A percentile compares a stretch with the other conserved stretches of the same genome.
phyloP scores from a whole-genome alignment of 768 basidiomycete species.

The Tulasnella sp. region DNA sequence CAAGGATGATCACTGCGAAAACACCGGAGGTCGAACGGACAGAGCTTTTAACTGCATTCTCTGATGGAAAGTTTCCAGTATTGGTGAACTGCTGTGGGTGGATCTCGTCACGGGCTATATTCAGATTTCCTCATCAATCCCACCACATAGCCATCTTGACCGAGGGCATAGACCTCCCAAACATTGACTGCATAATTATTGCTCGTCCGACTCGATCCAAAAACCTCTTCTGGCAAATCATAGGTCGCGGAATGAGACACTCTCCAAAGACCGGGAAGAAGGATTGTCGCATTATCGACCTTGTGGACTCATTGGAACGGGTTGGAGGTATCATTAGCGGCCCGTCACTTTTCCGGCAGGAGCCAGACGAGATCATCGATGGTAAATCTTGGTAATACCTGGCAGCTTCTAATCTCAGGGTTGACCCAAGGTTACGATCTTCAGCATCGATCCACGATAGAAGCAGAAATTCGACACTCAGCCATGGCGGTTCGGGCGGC shows the following conservation, averaged over 20 bases:
- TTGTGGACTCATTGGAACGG: constrained; percentile 71
- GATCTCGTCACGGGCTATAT: too few species aligned
- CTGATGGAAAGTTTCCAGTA: constrained; percentile 70
- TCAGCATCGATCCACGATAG: too few species aligned
- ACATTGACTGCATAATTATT: constrained; percentile 85
- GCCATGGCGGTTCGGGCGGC: too few species aligned
- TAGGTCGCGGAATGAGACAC: constrained; percentile 86
- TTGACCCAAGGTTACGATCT: too few species aligned
- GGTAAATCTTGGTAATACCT: too few species aligned
- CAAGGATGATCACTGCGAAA: constrained; percentile 68
- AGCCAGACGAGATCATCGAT: constrained; percentile 53
- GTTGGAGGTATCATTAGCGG: constrained; percentile 69
- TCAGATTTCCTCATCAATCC: too few species aligned
- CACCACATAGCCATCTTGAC: constrained; percentile 74
- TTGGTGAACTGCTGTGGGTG: constrained; percentile 85
- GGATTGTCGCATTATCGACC: constrained; percentile 87
- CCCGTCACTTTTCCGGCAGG: constrained; percentile 82
- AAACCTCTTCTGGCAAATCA: constrained; percentile 92
- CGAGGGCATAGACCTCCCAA: constrained; percentile 92
- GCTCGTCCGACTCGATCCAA: constrained; percentile 85
- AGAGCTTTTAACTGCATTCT: constrained; percentile 63
- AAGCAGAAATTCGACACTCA: too few species aligned
- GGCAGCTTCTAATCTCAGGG: too few species aligned
- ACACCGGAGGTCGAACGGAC: constrained; percentile 65
- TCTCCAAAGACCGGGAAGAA: constrained; percentile 75